Percentiles rank a stretch among this genome's conserved stretches.
Evolutionary conservation across 2,329 filamentous ascomycete species (phyloP).

Genomic region (Pyrenochaeta sp.): DNA sequence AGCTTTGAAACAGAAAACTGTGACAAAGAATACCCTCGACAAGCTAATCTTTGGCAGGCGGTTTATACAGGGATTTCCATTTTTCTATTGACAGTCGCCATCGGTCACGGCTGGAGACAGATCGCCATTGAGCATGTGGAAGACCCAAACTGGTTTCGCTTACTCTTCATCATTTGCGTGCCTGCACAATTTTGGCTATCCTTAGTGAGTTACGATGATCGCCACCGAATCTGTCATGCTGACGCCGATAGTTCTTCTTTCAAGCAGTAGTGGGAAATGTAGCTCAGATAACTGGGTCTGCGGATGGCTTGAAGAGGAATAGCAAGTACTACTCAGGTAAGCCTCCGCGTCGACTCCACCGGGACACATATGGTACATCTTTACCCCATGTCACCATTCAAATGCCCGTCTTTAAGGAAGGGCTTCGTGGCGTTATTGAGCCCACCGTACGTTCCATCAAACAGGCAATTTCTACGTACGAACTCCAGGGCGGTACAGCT

Average conservation of each 20-base stretch:
- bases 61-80: slow-evolving; percentile 63
- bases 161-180: slow-evolving; percentile 62
- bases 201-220: slow-evolving; percentile 49
- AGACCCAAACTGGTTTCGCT: slow-evolving; percentile 63
- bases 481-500: slow-evolving; percentile 68
- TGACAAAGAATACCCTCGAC: slow-evolving; percentile 49
- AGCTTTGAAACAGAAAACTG: slow-evolving; percentile 46
- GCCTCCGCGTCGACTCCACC: slow-evolving; percentile 59
- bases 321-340: slow-evolving; percentile 83
- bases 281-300: slow-evolving; percentile 74
- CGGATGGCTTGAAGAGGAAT: slow-evolving; percentile 76
- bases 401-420: slow-evolving; percentile 89
- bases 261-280: slow-evolving; percentile 33
- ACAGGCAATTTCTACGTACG: slow-evolving; percentile 65
- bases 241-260: slow-evolving; percentile 41
- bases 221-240: background rate
- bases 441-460: slow-evolving; percentile 82
- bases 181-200: slow-evolving; percentile 68
- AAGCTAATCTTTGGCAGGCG: slow-evolving; percentile 64
- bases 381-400: slow-evolving; percentile 79
- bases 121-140: slow-evolving; percentile 64
- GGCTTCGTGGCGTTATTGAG: slow-evolving; percentile 75
- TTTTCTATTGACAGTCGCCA: slow-evolving; percentile 59
- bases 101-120: slow-evolving; percentile 65
- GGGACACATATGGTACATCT: slow-evolving; percentile 54